A percentile compares a stretch with the other conserved stretches of the same genome.
These are phyloP conservation scores for Apiospora saccharicola DNA, from an alignment of 2,329 filamentous ascomycete species.

Conservation along the genomic window DNA sequence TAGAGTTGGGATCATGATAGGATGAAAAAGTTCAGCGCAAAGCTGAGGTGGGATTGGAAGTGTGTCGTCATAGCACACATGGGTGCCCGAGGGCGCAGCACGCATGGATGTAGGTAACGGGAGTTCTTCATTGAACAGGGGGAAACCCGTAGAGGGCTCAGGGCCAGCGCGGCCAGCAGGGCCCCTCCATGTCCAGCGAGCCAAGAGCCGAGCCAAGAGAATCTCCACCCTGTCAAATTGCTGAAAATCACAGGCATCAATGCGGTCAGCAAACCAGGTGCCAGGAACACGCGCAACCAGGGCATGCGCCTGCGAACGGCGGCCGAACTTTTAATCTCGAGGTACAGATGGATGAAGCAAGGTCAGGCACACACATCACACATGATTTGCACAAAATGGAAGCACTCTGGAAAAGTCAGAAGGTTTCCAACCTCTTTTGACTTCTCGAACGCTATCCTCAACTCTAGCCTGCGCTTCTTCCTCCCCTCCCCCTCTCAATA, in stretches of 20 bases:
- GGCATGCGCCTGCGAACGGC: neutral
- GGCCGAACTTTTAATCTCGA: constrained; percentile 4
- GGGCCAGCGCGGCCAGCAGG: neutral
- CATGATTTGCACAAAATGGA: neutral
- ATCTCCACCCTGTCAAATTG: constrained; percentile 15
- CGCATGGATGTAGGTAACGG: neutral
- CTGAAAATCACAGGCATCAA: constrained; percentile 20
- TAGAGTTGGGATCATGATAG: constrained; percentile 4
- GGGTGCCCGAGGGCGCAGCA: neutral
- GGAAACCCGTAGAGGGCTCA: neutral
- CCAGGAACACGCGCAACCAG: constrained; percentile 11
- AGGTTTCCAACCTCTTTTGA: neutral
- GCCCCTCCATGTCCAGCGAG: constrained; percentile 12
- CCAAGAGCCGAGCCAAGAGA: neutral
- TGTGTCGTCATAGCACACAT: constrained; percentile 17
- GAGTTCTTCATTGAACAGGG: constrained; percentile 10
- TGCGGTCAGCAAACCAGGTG: constrained; percentile 9
- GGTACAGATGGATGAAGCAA: neutral
- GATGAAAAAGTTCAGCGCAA: neutral
- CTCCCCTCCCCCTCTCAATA: neutral
- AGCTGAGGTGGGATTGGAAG: neutral
- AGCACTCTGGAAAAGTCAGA: neutral
- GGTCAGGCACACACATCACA: neutral
- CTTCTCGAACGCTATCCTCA: neutral
- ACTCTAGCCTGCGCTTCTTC: neutral